These are phyloP conservation scores for Boletus rubropictus DNA, from an alignment of 768 basidiomycete genomes.

Conservation along the genomic window DNA sequence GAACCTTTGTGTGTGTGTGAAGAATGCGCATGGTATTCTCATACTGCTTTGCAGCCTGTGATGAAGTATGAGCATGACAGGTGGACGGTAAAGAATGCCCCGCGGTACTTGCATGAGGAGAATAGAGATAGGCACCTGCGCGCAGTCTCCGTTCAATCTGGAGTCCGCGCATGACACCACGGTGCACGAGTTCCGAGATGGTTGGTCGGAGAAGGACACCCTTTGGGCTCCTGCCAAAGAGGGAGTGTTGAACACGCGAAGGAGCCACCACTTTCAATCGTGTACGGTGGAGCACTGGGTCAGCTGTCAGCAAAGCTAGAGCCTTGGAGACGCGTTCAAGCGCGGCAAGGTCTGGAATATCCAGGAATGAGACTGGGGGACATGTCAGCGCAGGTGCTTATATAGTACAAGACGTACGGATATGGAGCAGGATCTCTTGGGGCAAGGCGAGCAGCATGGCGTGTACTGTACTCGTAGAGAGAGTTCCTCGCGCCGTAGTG, in stretches of 20 bases:
- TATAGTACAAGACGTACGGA: slow-evolving; percentile 37
- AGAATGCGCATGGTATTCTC: slow-evolving; percentile 51
- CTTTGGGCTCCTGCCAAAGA: slow-evolving; percentile 53
- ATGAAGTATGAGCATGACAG: slow-evolving; percentile 5
- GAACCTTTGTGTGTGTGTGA: slow-evolving; percentile 46
- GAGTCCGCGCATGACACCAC: slow-evolving; percentile 65
- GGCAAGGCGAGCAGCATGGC: slow-evolving; percentile 38
- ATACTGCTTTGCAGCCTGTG: slow-evolving; percentile 63
- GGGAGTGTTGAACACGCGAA: slow-evolving; percentile 58
- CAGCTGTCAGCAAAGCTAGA: slow-evolving; percentile 48
- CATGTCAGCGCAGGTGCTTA: not conserved
- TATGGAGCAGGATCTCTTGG: slow-evolving; percentile 53
- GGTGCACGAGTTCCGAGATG: slow-evolving; percentile 58
- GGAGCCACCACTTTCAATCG: slow-evolving; percentile 59
- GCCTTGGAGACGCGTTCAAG: slow-evolving; percentile 44
- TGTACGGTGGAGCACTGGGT: slow-evolving; percentile 58
- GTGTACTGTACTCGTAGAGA: not conserved
- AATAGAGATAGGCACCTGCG: slow-evolving; percentile 60
- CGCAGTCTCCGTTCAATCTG: slow-evolving; percentile 64
- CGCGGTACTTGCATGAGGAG: slow-evolving; percentile 41
- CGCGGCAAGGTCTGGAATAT: slow-evolving; percentile 62
- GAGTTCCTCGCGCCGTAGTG: not conserved
- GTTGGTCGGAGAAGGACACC: slow-evolving; percentile 60
- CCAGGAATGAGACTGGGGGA: slow-evolving; percentile 58
- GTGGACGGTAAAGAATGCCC: not conserved